Conservation (phyloP, 2,329 filamentous ascomycete species). For the Fusarium irregulare region DNA sequence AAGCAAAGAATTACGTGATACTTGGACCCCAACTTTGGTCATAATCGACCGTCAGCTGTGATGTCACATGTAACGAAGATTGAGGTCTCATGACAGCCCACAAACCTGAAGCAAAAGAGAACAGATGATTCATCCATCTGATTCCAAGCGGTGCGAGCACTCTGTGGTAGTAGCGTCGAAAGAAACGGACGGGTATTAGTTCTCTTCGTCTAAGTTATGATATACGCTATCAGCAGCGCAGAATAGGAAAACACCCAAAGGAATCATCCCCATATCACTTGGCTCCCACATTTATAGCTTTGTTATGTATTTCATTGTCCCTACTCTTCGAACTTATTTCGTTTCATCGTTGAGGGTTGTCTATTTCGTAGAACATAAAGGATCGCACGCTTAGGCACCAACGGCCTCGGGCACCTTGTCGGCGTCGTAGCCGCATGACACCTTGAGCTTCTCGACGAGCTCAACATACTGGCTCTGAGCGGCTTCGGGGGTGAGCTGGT, state of each 20-base stretch:
- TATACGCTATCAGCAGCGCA: conserved; percentile 19
- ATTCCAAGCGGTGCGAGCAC: neutral
- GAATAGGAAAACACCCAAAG: conserved; percentile 9
- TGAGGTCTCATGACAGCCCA: conserved; percentile 1
- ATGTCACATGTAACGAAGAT: conserved; percentile 10
- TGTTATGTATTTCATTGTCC: conserved; percentile 18
- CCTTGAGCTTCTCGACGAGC: conserved; percentile 78
- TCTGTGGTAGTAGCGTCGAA: neutral
- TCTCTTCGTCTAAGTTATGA: conserved; percentile 27
- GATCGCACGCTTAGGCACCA: conserved; percentile 40
- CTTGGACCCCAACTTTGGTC: neutral
- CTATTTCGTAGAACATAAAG: conserved; percentile 7
- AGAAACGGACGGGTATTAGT: conserved; percentile 39
- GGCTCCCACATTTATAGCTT: conserved; percentile 20
- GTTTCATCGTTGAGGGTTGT: conserved; percentile 19
- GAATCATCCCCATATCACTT: conserved; percentile 9
- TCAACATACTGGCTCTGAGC: conserved; percentile 83
- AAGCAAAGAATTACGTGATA: conserved; percentile 5
- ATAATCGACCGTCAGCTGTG: conserved; percentile 12
- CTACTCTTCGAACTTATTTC: conserved; percentile 28
- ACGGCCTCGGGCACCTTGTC: conserved; percentile 72
- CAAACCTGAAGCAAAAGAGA: neutral
- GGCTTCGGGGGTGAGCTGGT: conserved; percentile 66
- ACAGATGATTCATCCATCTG: neutral
- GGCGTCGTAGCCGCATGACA: conserved; percentile 73